Evolutionary conservation across 2,329 filamentous ascomycete species (phyloP).

Genomic region (Cladophialophora psammophila): DNA sequence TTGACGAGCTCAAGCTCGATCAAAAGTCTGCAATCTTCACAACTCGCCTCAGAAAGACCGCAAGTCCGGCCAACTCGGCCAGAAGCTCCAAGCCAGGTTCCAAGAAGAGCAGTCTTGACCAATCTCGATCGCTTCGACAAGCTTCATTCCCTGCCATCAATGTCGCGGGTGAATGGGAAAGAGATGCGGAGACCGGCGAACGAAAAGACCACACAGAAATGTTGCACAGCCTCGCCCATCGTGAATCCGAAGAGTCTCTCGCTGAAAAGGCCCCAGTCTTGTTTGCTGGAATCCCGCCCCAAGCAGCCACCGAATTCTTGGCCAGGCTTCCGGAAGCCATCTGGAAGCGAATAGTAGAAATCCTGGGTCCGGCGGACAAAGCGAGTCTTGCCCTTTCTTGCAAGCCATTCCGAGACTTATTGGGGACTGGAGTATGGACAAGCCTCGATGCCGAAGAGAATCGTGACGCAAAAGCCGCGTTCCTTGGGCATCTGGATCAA

Average conservation of each 20-base stretch:
- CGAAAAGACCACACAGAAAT: constrained; percentile 40
- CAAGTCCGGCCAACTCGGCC: constrained; percentile 12
- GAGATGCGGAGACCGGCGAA: constrained; percentile 41
- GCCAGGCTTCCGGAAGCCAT: constrained; percentile 54
- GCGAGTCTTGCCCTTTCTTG: constrained; percentile 59
- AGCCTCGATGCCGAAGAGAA: constrained; percentile 50
- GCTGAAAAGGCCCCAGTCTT: constrained; percentile 25
- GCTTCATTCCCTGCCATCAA: constrained; percentile 25
- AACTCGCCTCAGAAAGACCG: constrained; percentile 26
- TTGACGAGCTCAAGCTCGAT: constrained; percentile 23
- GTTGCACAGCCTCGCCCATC: constrained; percentile 39
- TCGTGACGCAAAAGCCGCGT: constrained; percentile 55
- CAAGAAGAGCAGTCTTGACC: constrained; percentile 21
- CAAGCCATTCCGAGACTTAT: constrained; percentile 54
- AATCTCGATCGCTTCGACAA: constrained; percentile 23
- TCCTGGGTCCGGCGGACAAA: constrained; percentile 55
- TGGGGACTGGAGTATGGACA: constrained; percentile 52
- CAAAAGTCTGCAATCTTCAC: constrained; percentile 7
- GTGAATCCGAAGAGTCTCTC: constrained; percentile 30
- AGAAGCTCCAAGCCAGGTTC: constrained; percentile 16
- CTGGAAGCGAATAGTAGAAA: constrained; percentile 55
- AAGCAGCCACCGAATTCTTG: constrained; percentile 44
- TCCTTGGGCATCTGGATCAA: constrained; percentile 60
- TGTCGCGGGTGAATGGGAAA: constrained; percentile 30
- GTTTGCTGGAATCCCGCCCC: constrained; percentile 25